A percentile compares a stretch with the other conserved stretches of the same genome.
These are phyloP conservation scores for Catenaria anguillulae DNA, from an alignment of 371 early-diverging fungal species.

Conservation along the genomic window DNA sequence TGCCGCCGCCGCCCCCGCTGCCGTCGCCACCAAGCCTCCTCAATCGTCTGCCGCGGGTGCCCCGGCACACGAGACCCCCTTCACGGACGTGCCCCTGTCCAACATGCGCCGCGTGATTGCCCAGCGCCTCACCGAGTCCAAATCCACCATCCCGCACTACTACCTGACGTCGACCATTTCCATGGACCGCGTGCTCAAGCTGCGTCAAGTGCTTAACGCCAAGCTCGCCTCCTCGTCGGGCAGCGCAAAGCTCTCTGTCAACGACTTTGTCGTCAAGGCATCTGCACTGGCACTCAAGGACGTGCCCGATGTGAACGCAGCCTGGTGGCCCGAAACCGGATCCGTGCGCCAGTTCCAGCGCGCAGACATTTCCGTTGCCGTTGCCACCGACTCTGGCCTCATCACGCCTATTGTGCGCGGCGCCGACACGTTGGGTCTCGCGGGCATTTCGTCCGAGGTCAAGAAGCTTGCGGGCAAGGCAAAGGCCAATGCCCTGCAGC, in stretches of 20 bases:
- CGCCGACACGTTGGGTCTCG: conserved; percentile 75
- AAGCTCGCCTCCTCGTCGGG: conserved; percentile 54
- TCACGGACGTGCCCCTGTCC: conserved; percentile 64
- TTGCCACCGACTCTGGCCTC: conserved; percentile 84
- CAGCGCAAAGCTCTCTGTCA: conserved; percentile 71
- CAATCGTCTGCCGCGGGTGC: conserved; percentile 4
- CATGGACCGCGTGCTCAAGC: conserved; percentile 68
- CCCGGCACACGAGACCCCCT: conserved; percentile 23
- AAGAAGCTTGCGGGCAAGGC: conserved; percentile 78
- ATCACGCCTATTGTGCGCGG: conserved; percentile 87
- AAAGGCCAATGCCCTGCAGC: conserved; percentile 72
- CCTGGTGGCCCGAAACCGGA: conserved; percentile 67
- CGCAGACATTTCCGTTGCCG: conserved; percentile 90
- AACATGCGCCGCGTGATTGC: conserved; percentile 92
- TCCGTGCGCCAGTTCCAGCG: conserved; percentile 84
- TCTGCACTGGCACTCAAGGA: conserved; percentile 74
- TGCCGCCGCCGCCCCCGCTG: conserved; percentile 11
- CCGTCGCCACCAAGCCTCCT: conserved; percentile 15
- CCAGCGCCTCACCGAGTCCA: conserved; percentile 63
- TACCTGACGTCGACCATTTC: conserved; percentile 78
- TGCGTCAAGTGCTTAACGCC: conserved; percentile 80
- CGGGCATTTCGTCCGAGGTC: conserved; percentile 65
- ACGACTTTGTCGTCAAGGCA: conserved; percentile 96
- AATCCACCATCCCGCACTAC: conserved; percentile 88
- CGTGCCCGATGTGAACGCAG: conserved; percentile 90